Conservation (phyloP, 1,284 basidiomycete species). For the Tilletia setariae region DNA sequence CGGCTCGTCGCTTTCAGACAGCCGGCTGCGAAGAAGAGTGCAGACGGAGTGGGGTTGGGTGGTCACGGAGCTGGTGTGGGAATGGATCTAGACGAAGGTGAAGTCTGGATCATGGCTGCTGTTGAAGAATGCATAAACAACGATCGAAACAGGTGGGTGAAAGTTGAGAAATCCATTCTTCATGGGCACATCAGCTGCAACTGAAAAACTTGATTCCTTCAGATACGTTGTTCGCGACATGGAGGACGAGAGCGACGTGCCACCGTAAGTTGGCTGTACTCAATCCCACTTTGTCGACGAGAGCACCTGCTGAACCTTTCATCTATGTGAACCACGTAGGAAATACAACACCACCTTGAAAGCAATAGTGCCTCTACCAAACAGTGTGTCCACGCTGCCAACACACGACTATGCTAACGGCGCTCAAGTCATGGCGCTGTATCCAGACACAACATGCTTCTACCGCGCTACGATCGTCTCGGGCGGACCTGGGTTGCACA, state of each 20-base stretch:
- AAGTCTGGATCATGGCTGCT: conserved; percentile 44
- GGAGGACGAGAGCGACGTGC: conserved; percentile 23
- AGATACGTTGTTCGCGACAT: conserved; percentile 37
- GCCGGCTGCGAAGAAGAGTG: conserved; percentile 24
- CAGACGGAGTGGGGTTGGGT: background rate
- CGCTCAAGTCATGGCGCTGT: conserved; percentile 48
- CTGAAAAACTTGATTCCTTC: background rate
- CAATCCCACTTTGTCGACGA: background rate
- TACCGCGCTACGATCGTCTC: conserved; percentile 48
- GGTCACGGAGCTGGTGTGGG: background rate
- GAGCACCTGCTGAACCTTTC: background rate
- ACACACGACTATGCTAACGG: conserved; percentile 41
- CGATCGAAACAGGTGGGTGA: conserved; percentile 30
- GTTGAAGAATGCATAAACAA: conserved; percentile 40
- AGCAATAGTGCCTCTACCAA: conserved; percentile 49
- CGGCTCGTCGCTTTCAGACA: conserved; percentile 41
- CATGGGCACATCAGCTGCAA: background rate
- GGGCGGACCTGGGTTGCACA: conserved; percentile 44
- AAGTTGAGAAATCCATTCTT: background rate
- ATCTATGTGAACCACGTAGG: background rate
- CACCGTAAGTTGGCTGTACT: background rate
- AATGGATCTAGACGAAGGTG: conserved; percentile 30
- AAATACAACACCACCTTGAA: conserved; percentile 40
- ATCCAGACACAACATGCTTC: conserved; percentile 54
- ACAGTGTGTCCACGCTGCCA: conserved; percentile 41